These are phyloP conservation scores for Amanita rubescens DNA, from an alignment of 768 basidiomycete genomes.

Conservation along the genomic window DNA sequence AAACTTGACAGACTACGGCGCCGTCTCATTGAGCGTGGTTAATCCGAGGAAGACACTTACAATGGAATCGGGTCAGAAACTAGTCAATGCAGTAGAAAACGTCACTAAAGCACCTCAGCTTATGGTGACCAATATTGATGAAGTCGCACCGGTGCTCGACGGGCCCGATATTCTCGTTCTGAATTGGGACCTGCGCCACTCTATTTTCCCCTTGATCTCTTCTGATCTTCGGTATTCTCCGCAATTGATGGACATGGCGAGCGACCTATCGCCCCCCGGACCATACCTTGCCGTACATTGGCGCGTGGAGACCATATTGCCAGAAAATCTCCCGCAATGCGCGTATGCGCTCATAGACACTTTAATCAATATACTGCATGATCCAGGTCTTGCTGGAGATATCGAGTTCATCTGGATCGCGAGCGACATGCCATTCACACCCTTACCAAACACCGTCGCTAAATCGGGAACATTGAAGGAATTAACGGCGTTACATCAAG, in stretches of 20 bases:
- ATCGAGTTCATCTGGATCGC: conserved; percentile 47
- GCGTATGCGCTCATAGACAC: conserved; percentile 41
- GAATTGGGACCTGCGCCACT: conserved; percentile 45
- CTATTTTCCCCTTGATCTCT: conserved; percentile 28
- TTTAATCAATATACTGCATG: conserved; percentile 28
- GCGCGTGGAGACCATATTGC: conserved; percentile 46
- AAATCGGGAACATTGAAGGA: conserved; percentile 42
- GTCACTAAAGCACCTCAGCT: not conserved
- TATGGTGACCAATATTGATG: conserved; percentile 23
- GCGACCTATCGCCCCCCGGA: conserved; percentile 23
- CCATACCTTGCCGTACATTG: conserved; percentile 49
- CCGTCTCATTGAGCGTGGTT: not conserved
- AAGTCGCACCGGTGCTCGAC: conserved; percentile 14
- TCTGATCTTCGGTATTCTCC: conserved; percentile 36
- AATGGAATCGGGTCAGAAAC: not conserved
- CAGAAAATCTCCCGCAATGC: conserved; percentile 36
- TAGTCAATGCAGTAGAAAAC: not conserved
- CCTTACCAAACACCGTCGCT: conserved; percentile 9
- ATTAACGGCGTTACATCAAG: conserved; percentile 33
- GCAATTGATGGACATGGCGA: conserved; percentile 33
- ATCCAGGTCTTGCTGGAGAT: conserved; percentile 18
- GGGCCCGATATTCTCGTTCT: conserved; percentile 40
- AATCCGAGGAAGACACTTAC: not conserved
- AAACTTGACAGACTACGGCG: not conserved
- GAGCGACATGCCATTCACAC: conserved; percentile 41